These are phyloP conservation scores for Penicillium malachiteum DNA, from an alignment of 495 filamentous ascomycete species.

Conservation along the genomic window DNA sequence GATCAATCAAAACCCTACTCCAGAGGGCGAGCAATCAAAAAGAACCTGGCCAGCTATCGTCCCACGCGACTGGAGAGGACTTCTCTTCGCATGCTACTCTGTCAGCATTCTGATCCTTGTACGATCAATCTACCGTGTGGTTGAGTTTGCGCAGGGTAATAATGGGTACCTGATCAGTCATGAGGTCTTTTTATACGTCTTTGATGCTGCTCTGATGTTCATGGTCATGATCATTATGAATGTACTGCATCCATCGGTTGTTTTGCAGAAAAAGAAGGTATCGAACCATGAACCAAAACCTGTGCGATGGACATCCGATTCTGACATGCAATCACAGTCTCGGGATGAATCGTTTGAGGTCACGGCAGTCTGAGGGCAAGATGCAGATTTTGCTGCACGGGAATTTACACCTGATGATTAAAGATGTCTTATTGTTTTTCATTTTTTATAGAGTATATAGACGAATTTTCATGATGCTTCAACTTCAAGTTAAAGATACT, in stretches of 20 bases:
- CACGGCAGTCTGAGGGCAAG: too few species aligned
- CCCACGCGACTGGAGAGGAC: slow-evolving; percentile 24
- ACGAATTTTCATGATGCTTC: too few species aligned
- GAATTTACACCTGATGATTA: too few species aligned
- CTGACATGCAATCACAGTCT: neutral
- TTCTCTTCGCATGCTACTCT: slow-evolving; percentile 40
- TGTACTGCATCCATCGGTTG: slow-evolving; percentile 21
- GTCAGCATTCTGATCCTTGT: slow-evolving; percentile 55
- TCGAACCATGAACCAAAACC: neutral
- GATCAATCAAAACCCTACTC: slow-evolving; percentile 21
- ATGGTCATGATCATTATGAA: slow-evolving; percentile 49
- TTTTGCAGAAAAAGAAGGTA: neutral
- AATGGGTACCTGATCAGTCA: slow-evolving; percentile 47
- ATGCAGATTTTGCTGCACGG: too few species aligned
- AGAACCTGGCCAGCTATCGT: slow-evolving; percentile 27
- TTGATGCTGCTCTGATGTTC: slow-evolving; percentile 59
- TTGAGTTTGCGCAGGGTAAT: slow-evolving; percentile 59
- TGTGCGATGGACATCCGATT: neutral
- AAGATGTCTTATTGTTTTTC: too few species aligned
- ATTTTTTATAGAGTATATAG: too few species aligned
- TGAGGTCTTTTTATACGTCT: slow-evolving; percentile 61
- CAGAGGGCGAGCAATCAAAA: slow-evolving; percentile 5
- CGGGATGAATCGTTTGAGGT: too few species aligned
- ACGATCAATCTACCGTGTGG: slow-evolving; percentile 57
- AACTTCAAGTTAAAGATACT: too few species aligned